Evolutionary conservation across 2,329 filamentous ascomycete species (phyloP).

Genomic region (Cyclaneusma minus): DNA sequence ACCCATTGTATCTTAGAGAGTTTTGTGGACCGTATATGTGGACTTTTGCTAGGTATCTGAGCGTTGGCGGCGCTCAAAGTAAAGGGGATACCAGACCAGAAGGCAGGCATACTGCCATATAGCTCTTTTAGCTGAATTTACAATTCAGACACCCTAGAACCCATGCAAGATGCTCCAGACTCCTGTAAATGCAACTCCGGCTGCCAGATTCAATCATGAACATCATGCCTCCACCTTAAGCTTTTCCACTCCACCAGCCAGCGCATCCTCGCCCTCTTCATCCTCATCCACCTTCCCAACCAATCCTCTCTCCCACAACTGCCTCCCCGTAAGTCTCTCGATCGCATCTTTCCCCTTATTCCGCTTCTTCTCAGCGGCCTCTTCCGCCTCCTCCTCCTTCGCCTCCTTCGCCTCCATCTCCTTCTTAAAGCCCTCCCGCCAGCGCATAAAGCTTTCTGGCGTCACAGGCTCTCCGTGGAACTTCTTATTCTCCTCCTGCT

Average conservation of each 20-base stretch:
- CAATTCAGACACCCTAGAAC: too few relatives aligned
- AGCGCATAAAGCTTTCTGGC: slow-evolving; percentile 69
- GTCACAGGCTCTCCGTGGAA: slow-evolving; percentile 87
- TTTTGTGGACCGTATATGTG: too few relatives aligned
- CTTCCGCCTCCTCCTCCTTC: slow-evolving; percentile 57
- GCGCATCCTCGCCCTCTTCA: slow-evolving; percentile 43
- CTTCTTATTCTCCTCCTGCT: slow-evolving; percentile 90
- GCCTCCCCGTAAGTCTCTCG: slow-evolving; percentile 52
- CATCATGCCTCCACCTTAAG: slow-evolving; percentile 46
- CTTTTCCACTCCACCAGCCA: slow-evolving; percentile 48
- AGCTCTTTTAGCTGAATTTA: too few relatives aligned
- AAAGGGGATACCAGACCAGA: too few relatives aligned
- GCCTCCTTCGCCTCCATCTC: slow-evolving; percentile 66
- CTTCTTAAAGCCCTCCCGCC: slow-evolving; percentile 61
- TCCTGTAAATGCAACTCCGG: slow-evolving; percentile 1
- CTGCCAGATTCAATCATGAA: slow-evolving; percentile 6
- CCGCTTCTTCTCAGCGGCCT: slow-evolving; percentile 70
- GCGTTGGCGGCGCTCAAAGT: too few relatives aligned
- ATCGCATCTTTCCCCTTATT: slow-evolving; percentile 60
- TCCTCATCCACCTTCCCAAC: slow-evolving; percentile 51
- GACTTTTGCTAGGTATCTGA: too few relatives aligned
- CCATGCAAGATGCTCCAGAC: too few relatives aligned
- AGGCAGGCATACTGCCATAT: too few relatives aligned
- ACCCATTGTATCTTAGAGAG: too few relatives aligned
- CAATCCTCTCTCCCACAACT: slow-evolving; percentile 66